Evolutionary conservation across 2,329 filamentous ascomycete species (phyloP).

Genomic region (Scytalidium sp.): DNA sequence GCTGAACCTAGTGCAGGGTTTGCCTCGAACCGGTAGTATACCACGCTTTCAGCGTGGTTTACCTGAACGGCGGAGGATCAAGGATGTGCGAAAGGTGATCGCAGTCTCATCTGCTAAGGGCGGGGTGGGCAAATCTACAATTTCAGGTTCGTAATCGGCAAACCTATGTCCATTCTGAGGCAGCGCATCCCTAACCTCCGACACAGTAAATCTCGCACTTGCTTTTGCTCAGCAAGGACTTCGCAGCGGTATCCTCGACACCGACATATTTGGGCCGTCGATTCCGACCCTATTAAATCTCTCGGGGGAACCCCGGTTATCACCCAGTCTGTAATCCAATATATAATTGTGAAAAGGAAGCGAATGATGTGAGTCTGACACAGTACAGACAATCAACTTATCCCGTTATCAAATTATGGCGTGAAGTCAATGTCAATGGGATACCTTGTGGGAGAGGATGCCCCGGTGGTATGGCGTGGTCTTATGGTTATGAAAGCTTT

Average conservation of each 20-base stretch:
- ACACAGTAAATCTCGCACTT: slow-evolving; percentile 73
- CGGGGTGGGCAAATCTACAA: slow-evolving; percentile 95
- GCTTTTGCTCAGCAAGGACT: slow-evolving; percentile 81
- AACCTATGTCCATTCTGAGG: background rate
- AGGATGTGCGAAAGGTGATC: slow-evolving; percentile 84
- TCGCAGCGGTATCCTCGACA: slow-evolving; percentile 84
- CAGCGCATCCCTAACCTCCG: slow-evolving; percentile 17
- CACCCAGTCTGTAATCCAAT: slow-evolving; percentile 54
- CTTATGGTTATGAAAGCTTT: slow-evolving; percentile 98
- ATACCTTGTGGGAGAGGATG: slow-evolving; percentile 76
- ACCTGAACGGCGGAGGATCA: slow-evolving; percentile 76
- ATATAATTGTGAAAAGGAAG: background rate
- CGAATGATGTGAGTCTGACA: slow-evolving; percentile 19
- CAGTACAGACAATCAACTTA: slow-evolving; percentile 66
- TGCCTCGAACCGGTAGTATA: slow-evolving; percentile 74
- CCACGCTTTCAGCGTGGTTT: slow-evolving; percentile 77
- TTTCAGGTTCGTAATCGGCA: slow-evolving; percentile 60
- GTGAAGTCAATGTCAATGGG: slow-evolving; percentile 99
- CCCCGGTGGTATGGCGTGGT: slow-evolving; percentile 90
- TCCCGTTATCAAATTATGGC: slow-evolving; percentile 91
- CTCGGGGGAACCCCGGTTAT: slow-evolving; percentile 73
- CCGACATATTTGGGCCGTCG: slow-evolving; percentile 94
- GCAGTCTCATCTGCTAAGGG: slow-evolving; percentile 97
- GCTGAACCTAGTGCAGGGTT: slow-evolving; percentile 55
- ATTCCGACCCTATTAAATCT: slow-evolving; percentile 88